Base-by-base conservation (phyloP, 2,329 filamentous ascomycete species). In the Colletotrichum graminicola region DNA sequence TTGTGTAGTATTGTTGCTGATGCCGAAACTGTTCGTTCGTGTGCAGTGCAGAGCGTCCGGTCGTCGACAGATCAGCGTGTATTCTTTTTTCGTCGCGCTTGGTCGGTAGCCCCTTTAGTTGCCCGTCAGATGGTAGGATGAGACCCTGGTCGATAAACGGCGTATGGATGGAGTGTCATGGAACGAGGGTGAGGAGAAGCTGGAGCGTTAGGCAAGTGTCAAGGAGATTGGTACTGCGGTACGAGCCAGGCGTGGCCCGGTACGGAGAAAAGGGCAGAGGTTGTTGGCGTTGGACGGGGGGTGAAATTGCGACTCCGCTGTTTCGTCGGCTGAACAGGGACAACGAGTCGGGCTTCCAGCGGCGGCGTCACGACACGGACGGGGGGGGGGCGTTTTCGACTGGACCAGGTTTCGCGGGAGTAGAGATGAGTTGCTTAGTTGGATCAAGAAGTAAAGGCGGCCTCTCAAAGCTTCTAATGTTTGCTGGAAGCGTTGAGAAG, bases 281-380 rank as follows among this genome's bases (percentile, higher is more conserved):
- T 32, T 55, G 47, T 29, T 36, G 66, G 66, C 62, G 59, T 64
- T 45, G 54, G 67, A 62, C 60, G 60, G 66, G 70, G 70, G 60
- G 49, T 62, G 60, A 71, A 71, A 72, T 72, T 72, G 66, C 70
- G 70, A 72, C 70, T 71, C 66, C 66, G 68, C 68, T 71, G 66
- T 72, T 69, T 66, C 70, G 60, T 65, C 70, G 70, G 66, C 66
- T 72, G 66, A 61, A 56, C 60, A 62, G 55, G 70, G 66, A 60
- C 55, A 55, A 43, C 49, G 43, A 60, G 57, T 47, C 63, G 65
- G 49, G 52, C 59, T 23, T 71, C 59, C 63, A 68, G 68, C 65
- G 57, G 64, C 43, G 68, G 51, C 59, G 60, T 71, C 18, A 62
- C 66, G 41, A 39, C 45, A 23, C 45, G 45, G 45, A 47, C 29